phyloP scores from a whole-genome alignment of 2,329 filamentous ascomycete species.

The Diaporthe longicolla region DNA sequence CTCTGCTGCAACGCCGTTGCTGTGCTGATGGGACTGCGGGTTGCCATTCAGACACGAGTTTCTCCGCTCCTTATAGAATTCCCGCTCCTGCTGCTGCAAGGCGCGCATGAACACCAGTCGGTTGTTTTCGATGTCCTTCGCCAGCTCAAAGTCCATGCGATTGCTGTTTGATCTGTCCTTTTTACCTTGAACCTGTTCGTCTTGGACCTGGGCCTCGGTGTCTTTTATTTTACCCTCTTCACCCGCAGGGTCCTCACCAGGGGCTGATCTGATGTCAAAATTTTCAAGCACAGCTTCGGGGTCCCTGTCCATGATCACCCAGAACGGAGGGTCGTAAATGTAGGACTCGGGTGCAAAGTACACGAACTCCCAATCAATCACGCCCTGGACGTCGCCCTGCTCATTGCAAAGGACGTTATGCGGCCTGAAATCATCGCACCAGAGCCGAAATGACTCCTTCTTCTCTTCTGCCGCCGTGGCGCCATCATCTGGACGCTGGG shows the following conservation, averaged over 20 bases:
- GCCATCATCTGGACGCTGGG: background rate
- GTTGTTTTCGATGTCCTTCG: background rate
- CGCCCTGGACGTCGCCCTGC: background rate
- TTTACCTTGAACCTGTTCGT: too few species aligned
- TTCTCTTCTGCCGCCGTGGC: background rate
- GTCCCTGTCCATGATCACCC: conserved; percentile 9
- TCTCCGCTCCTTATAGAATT: background rate
- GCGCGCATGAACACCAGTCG: background rate
- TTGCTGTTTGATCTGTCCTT: background rate
- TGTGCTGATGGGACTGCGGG: background rate
- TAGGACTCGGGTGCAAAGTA: conserved; percentile 5
- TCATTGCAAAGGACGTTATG: conserved; percentile 6
- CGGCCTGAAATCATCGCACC: conserved; percentile 3
- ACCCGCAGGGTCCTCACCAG: background rate
- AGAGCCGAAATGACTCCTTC: background rate
- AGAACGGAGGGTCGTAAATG: background rate
- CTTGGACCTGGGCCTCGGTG: background rate
- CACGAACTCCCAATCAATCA: conserved; percentile 2
- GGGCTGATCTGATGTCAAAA: background rate
- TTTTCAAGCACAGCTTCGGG: background rate
- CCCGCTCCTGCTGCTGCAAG: background rate
- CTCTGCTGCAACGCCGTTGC: too few species aligned
- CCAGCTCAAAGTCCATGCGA: background rate
- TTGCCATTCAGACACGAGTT: background rate
- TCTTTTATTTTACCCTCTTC: background rate